Percentiles rank a stretch among this genome's conserved stretches.
Conservation (phyloP, 495 filamentous ascomycete genomes). For the Aspergillus carlsbadensis region DNA sequence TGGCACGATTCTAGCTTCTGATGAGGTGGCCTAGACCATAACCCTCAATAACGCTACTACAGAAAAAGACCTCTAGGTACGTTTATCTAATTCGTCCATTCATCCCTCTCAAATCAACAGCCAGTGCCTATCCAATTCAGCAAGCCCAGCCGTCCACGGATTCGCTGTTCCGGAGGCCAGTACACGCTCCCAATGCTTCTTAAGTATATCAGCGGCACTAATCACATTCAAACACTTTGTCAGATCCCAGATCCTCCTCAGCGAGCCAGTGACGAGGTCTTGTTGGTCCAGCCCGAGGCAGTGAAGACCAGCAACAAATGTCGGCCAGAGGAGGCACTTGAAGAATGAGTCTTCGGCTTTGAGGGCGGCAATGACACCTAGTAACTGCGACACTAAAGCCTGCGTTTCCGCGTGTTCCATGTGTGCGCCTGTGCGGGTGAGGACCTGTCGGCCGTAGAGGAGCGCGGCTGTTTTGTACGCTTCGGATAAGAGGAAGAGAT, state of each 20-base stretch:
- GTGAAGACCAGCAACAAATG: slow-evolving; percentile 51
- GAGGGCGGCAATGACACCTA: slow-evolving; percentile 38
- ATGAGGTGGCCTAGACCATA: too few relatives aligned
- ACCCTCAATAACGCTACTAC: too few relatives aligned
- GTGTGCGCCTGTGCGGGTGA: too few relatives aligned
- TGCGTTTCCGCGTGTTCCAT: neutral
- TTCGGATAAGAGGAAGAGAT: too few relatives aligned
- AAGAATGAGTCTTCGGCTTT: slow-evolving; percentile 42
- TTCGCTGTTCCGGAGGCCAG: too few relatives aligned
- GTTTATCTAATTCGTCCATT: too few relatives aligned
- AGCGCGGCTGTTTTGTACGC: too few relatives aligned
- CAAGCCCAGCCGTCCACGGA: neutral
- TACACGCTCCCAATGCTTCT: slow-evolving; percentile 25
- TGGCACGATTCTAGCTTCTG: too few relatives aligned
- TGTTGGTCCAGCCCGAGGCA: slow-evolving; percentile 6
- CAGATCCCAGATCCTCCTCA: slow-evolving; percentile 24
- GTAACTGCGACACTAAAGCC: slow-evolving; percentile 35
- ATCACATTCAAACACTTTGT: slow-evolving; percentile 32
- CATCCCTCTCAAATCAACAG: neutral
- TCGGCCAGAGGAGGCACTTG: slow-evolving; percentile 54
- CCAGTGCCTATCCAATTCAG: neutral
- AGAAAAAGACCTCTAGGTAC: too few relatives aligned
- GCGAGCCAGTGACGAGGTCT: slow-evolving; percentile 11
- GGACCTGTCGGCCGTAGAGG: too few relatives aligned
- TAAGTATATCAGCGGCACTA: slow-evolving; percentile 29